Percentiles rank a stretch among this genome's conserved stretches.
Evolutionary conservation across 169 alveolate species (phyloP).

Genomic region (Miamiensis avidus): DNA sequence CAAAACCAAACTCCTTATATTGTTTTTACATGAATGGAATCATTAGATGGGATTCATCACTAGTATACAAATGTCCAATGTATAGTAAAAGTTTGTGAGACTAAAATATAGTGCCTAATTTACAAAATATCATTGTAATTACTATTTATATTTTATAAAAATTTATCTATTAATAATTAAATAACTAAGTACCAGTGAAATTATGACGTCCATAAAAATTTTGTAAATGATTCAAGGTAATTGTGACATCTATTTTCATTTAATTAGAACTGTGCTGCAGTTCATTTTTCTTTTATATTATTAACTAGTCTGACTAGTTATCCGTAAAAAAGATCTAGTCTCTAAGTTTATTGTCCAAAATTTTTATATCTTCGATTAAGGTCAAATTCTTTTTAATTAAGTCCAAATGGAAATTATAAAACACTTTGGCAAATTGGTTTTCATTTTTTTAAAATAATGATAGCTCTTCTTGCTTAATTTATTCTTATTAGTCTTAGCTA

Average conservation of each 20-base stretch:
- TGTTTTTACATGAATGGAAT: not conserved
- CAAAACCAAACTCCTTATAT: not conserved
- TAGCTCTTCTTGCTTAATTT: not conserved
- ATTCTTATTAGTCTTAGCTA: not conserved
- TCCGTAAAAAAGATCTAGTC: too few species aligned
- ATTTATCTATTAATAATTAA: too few species aligned
- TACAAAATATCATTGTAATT: too few species aligned
- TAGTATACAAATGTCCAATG: not conserved
- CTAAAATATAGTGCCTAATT: not conserved
- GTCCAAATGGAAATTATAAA: not conserved
- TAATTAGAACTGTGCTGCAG: too few species aligned
- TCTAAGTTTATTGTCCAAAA: not conserved
- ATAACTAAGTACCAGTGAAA: not conserved
- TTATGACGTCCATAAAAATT: not conserved
- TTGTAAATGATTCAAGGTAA: not conserved
- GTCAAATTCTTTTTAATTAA: too few species aligned
- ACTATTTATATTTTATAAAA: too few species aligned
- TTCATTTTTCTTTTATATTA: too few species aligned
- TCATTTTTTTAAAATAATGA: too few species aligned
- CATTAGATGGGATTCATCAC: not conserved
- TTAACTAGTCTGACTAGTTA: too few species aligned
- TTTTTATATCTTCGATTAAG: not conserved
- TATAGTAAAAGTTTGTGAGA: not conserved
- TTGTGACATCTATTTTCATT: not conserved
- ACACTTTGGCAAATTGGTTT: not conserved